Base-by-base conservation (phyloP, 2,329 filamentous ascomycete species). In the Verticillium albo-atrum region DNA sequence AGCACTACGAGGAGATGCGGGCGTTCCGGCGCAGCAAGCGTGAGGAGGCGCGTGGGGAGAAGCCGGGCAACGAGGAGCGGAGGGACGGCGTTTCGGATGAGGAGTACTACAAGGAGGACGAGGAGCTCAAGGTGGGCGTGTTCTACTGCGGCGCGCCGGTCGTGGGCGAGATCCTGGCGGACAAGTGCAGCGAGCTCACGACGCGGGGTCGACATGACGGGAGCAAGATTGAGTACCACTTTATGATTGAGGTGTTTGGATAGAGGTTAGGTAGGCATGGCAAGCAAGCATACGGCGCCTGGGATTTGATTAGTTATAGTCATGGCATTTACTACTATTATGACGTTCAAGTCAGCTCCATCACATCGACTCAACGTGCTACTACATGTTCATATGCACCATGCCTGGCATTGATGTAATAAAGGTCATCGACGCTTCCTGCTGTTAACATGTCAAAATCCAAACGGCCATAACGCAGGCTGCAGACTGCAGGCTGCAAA, bases 161-260 rank as follows among this genome's bases (percentile, higher is more conserved):
- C 2, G 79, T 85, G n/a, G 82, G 83, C 0, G 77, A 82, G 66
- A 78, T 83, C 47, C 63, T 85, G 63, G 80, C 81, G 10, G 82
- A 86, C 70, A 76, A 79, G 62, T 85, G 82, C 60, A 70, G 75
- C 5, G 71, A 76, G 61, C 67, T 85, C 64, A 84, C 79, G 10
- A 72, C 78, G 1, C 76, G 80, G 62, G 82, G 79, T 0, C 72
- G 80, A 30, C 71, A 77, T n/a, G 81, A 84, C 62, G 79, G 77
- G 17, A 78, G 75, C 55, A 79, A 77, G 65, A 74, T 86, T 32
- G 74, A 82, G 66, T 85, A 85, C 67, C 74, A 81, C 57, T 85
- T 85, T 57, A 81, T 83, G 76, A 82, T 82, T 58, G 82, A 85
- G 64, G 81, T 85, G 0, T 85, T 85, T 71, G 79, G 77, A 3